phyloP scores from a whole-genome alignment of 805 yeast species.

The Lipomyces yamadae region DNA sequence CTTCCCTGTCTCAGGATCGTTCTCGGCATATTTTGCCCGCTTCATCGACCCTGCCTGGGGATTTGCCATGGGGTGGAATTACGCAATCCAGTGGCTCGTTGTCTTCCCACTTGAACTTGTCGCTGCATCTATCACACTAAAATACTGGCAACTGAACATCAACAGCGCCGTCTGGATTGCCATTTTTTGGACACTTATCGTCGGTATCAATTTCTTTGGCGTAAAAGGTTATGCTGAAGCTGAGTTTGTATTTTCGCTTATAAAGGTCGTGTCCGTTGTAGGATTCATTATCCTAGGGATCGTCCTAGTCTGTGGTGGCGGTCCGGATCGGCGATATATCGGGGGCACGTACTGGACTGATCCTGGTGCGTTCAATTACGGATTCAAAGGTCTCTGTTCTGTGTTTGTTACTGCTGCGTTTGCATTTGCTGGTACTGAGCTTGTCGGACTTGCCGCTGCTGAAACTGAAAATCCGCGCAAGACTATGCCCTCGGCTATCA shows the following conservation, averaged over 20 bases:
- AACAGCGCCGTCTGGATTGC: constrained; percentile 63
- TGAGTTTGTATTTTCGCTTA: constrained; percentile 62
- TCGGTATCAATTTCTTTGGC: constrained; percentile 58
- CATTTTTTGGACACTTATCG: constrained; percentile 57
- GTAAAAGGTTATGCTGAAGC: constrained; percentile 70
- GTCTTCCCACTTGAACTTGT: constrained; percentile 69
- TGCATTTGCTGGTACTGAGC: constrained; percentile 75
- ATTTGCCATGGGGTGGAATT: constrained; percentile 75
- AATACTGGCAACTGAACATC: constrained; percentile 56
- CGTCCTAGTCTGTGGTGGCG: constrained; percentile 60
- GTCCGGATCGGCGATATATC: constrained; percentile 60
- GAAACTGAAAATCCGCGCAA: constrained; percentile 72
- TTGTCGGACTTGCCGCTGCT: constrained; percentile 76
- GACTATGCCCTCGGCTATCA: constrained; percentile 72
- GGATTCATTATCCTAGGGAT: constrained; percentile 68
- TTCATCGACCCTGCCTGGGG: constrained; percentile 73
- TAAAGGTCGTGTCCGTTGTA: constrained; percentile 61
- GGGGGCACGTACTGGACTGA: constrained; percentile 65
- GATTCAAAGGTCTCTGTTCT: constrained; percentile 70
- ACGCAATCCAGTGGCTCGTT: constrained; percentile 67
- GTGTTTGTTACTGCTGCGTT: constrained; percentile 83
- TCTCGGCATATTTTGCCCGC: constrained; percentile 63
- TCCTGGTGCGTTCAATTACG: constrained; percentile 65
- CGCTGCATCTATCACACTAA: constrained; percentile 62
- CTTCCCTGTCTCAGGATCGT: constrained; percentile 67